Conservation (phyloP, 208 protist species). For the Vickermania spadyakhi region DNA sequence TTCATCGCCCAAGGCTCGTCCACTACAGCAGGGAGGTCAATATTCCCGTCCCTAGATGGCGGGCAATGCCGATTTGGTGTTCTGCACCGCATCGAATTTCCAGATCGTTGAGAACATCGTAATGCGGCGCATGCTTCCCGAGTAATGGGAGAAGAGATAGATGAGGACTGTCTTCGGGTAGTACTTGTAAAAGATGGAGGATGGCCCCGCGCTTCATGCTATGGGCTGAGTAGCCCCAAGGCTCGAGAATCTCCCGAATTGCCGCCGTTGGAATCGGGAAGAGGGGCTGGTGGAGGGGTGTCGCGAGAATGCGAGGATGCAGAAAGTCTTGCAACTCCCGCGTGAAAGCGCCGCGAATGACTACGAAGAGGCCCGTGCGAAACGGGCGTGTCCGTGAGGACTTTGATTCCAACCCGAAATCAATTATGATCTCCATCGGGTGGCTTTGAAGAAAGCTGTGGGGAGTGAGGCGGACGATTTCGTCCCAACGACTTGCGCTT, state of each 20-base stretch:
- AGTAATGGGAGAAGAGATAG: conserved; percentile 7
- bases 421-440: conserved; percentile 1
- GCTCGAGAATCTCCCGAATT: conserved; percentile 3
- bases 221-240: conserved; percentile 12
- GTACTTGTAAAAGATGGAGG: conserved; percentile 1
- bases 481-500: background rate
- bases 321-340: background rate
- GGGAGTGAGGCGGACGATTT: background rate
- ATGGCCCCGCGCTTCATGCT: conserved; percentile 13
- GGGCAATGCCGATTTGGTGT: conserved; percentile 4
- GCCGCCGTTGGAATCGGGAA: conserved; percentile 6
- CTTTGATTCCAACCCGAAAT: background rate
- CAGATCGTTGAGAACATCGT: conserved; percentile 1
- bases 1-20: conserved; percentile 7
- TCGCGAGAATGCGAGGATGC: background rate
- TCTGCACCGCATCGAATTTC: conserved; percentile 10
- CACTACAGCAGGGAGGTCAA: conserved; percentile 10
- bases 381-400: background rate
- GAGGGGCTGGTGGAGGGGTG: background rate
- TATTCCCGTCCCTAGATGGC: conserved; percentile 9
- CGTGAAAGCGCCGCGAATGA: background rate
- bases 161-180: too few species aligned
- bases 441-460: background rate
- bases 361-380: background rate
- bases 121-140: conserved; percentile 8